Percentiles rank a stretch among this genome's conserved stretches.
Evolutionary conservation across 208 protist species (phyloP).

Genomic region (Wallacemonas sp.): DNA sequence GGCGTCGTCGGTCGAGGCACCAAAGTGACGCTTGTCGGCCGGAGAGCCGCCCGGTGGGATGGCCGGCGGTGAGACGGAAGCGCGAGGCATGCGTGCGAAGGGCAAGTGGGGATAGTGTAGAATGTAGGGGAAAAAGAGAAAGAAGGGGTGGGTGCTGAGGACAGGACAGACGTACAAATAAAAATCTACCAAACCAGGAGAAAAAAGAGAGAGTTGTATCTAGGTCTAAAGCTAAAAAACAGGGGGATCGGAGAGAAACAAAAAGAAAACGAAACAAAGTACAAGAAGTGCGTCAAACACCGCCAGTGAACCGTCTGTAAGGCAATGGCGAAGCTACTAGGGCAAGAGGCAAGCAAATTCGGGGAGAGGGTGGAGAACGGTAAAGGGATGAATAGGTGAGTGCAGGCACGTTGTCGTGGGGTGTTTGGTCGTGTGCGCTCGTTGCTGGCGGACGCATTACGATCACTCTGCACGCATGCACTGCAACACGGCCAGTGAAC

Average conservation of each 20-base stretch:
- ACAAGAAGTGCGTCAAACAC: slow-evolving; percentile 1
- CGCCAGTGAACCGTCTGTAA: not conserved
- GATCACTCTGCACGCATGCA: too few relatives aligned
- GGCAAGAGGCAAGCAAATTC: too few relatives aligned
- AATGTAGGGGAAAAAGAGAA: slow-evolving; percentile 11
- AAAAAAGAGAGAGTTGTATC: slow-evolving; percentile 15
- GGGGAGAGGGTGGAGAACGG: too few relatives aligned
- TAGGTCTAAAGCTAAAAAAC: slow-evolving; percentile 5
- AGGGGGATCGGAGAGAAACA: slow-evolving; percentile 5
- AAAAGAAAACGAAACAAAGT: slow-evolving; percentile 21
- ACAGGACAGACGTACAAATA: not conserved
- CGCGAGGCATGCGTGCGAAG: not conserved
- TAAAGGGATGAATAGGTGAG: too few relatives aligned
- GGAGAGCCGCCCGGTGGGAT: slow-evolving; percentile 23
- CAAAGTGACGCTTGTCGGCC: slow-evolving; percentile 51
- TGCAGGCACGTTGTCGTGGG: too few relatives aligned
- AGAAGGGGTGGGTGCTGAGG: not conserved
- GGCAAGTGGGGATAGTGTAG: not conserved
- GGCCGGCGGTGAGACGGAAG: slow-evolving; percentile 17
- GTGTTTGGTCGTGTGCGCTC: too few relatives aligned
- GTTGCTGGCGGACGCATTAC: too few relatives aligned
- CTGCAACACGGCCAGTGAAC: too few relatives aligned
- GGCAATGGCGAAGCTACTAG: too few relatives aligned
- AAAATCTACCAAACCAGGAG: not conserved
- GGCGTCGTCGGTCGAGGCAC: slow-evolving; percentile 72